These are phyloP conservation scores for Leccinellum rugosiceps DNA, from an alignment of 768 basidiomycete genomes.

Conservation along the genomic window DNA sequence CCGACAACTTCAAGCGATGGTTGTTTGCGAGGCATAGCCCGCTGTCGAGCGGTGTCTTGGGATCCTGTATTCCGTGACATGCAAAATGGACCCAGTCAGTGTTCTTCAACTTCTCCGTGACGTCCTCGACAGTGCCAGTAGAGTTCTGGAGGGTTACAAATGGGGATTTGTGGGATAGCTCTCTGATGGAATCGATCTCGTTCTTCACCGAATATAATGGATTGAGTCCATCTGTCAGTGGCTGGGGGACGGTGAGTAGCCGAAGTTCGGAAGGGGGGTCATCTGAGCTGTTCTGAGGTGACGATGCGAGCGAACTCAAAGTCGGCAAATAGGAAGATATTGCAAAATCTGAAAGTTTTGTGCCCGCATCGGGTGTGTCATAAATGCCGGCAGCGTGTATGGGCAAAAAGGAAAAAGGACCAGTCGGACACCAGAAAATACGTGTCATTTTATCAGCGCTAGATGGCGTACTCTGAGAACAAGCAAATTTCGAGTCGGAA, in stretches of 20 bases:
- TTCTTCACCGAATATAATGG: not conserved
- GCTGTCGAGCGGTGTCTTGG: not conserved
- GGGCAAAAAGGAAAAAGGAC: not conserved
- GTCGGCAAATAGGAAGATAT: not conserved
- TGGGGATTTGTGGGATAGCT: not conserved
- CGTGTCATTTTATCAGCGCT: not conserved
- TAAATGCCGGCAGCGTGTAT: not conserved
- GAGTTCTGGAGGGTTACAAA: not conserved
- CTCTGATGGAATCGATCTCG: not conserved
- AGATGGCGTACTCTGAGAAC: not conserved
- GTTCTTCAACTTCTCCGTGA: not conserved
- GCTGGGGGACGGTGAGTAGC: not conserved
- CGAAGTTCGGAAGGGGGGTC: not conserved
- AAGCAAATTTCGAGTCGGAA: not conserved
- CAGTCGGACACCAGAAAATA: not conserved
- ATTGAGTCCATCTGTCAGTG: not conserved
- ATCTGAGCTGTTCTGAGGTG: not conserved
- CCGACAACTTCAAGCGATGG: not conserved
- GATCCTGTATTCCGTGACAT: not conserved
- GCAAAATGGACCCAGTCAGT: not conserved
- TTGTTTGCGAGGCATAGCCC: not conserved
- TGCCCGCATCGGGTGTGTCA: not conserved
- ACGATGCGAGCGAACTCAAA: not conserved
- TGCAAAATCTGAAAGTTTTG: not conserved
- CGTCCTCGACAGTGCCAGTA: not conserved